phyloP scores from a whole-genome alignment of 257 asterid genomes.

The Solanum chaucha region DNA sequence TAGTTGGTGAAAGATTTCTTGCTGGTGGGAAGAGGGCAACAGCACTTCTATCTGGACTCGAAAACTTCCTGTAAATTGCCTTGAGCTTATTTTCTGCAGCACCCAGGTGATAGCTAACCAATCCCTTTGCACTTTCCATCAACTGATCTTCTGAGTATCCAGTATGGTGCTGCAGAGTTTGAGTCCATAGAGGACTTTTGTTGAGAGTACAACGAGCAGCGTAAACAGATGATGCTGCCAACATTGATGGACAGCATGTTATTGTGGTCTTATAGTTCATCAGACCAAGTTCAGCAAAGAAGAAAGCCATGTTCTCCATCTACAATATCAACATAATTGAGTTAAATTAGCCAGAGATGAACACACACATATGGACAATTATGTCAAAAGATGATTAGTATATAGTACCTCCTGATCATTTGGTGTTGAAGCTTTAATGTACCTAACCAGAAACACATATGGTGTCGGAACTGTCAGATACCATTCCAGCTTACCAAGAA shows the following conservation, averaged over 20 bases:
- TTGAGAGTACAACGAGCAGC: slow-evolving; percentile 68
- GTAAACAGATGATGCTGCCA: slow-evolving; percentile 73
- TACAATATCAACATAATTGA: background rate
- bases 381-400: background rate
- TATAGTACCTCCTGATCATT: background rate
- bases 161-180: slow-evolving; percentile 63
- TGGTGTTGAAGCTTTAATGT: slow-evolving; percentile 25
- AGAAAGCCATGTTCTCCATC: slow-evolving; percentile 63
- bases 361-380: background rate
- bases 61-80: slow-evolving; percentile 50
- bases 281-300: slow-evolving; percentile 70
- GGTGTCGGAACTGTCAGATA: slow-evolving; percentile 38
- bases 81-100: slow-evolving; percentile 51
- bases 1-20: slow-evolving; percentile 18
- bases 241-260: slow-evolving; percentile 41
- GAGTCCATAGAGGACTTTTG: slow-evolving; percentile 50
- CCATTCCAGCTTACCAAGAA: slow-evolving; percentile 35
- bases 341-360: background rate
- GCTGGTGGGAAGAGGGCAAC: slow-evolving; percentile 77
- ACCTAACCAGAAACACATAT: slow-evolving; percentile 27
- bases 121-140: slow-evolving; percentile 44
- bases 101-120: slow-evolving; percentile 46
- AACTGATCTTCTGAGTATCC: slow-evolving; percentile 53
- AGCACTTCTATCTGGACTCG: slow-evolving; percentile 40
- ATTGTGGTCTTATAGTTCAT: slow-evolving; percentile 37